These are phyloP conservation scores for Cynara cardunculus DNA, from an alignment of 129 eudicot species.

Conservation along the genomic window DNA sequence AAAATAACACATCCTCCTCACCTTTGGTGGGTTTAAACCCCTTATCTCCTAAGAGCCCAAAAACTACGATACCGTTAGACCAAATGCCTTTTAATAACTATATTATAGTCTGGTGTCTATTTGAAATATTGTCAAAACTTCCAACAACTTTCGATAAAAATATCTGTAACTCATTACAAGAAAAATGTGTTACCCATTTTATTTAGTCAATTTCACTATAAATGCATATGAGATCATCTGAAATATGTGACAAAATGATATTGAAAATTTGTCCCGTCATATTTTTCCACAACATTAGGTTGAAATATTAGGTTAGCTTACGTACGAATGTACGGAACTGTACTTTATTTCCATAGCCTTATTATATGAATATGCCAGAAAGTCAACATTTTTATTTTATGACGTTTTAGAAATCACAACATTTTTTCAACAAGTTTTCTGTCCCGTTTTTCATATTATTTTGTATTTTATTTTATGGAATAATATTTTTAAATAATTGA, in stretches of 20 bases:
- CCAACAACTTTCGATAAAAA: no score
- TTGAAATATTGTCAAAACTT: no score
- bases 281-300: background rate
- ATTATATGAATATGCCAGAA: no score
- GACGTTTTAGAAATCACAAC: background rate
- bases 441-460: no score
- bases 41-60: no score
- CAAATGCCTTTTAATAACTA: no score
- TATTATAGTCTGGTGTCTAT: no score
- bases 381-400: background rate
- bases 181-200: background rate
- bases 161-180: background rate
- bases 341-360: background rate
- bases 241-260: background rate
- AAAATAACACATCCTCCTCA: no score
- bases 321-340: background rate
- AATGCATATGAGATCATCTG: background rate
- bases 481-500: background rate
- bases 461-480: no score
- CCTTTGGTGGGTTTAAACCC: no score
- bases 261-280: background rate
- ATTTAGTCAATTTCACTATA: background rate
- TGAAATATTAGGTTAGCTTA: background rate
- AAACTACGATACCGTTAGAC: no score
- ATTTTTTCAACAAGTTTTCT: background rate